Evolutionary conservation across 176 grass and related monocot species (phyloP), one percentile per base, ranked within the genome.

Genomic region (Ananas comosus): DNA sequence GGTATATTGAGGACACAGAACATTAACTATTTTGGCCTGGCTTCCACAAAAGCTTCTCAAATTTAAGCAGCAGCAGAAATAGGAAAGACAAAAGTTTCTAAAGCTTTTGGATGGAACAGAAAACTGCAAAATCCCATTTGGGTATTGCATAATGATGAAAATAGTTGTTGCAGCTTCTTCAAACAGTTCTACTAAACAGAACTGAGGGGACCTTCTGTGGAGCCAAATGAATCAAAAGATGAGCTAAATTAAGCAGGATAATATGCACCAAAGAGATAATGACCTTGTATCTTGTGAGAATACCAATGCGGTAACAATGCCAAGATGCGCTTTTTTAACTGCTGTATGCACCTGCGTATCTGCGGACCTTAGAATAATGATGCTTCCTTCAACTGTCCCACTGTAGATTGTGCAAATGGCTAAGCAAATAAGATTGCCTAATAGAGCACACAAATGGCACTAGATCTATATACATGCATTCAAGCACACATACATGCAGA

Each of bases 261-360:
- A 42, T 42, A 4, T 1, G 33, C 33, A 42, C 5, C 33, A 0
- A 42, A 42, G 33, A 42, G 33, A 42, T 42, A 75, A 65, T 80
- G 18, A 93, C 94, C 87, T 84, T 71, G 90, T 93, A 86, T 99
- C 84, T 57, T 84, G 80, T n/a, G 82, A 88, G 76, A 99, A 99
- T 27, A 70, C 51, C 33, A 93, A 67, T 13, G 84, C 73, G 23
- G 94, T 99, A 64, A 93, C 70, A 80, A 91, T 71, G 68, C 94
- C 94, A 70, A 99, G 84, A 76, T 99, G 90, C 23, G 94, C 94
- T 72, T 88, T 93, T 77, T 93, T 99, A 68, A 99, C 87, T 68
- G 69, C 79, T 49, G 79, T 29, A 73, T 85, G 78, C 19, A 85
- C 78, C 16, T 64, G 74, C 82, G 88, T 83, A 58, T 90, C 66